Evolutionary conservation across 2,329 filamentous ascomycete genomes (phyloP), one percentile per base, ranked within the genome.

Genomic region (Nothophaeocryptopus gaeumannii): DNA sequence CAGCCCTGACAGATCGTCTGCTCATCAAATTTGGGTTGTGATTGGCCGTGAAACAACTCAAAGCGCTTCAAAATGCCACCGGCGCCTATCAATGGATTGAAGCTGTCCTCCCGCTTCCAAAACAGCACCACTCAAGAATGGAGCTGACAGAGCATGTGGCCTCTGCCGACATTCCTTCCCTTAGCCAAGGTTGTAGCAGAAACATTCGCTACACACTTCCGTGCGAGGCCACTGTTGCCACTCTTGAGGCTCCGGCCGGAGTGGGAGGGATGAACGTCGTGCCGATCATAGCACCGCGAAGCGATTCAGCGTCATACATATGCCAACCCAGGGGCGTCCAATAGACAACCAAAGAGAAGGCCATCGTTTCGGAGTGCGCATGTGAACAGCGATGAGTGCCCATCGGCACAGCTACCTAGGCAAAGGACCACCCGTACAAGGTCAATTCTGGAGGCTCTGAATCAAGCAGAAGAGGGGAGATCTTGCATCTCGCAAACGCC

Each of bases 41-140:
- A 45, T 45, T 44, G 47, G 47, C 38, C 39, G n/a, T 37, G 46
- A 48, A 48, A 48, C 46, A 14, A 5, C 39, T 11, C 13, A 33
- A 14, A 30, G 39, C 39, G 31, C 39, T 31, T 35, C 16, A 7
- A 36, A 14, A 48, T 8, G 33, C 14, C 46, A 42, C 30, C 37
- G 48, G 37, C 48, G 42, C 48, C 48, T 38, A 51, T 43, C 39
- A 43, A 48, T 48, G 37, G 38, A 42, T n/a, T 20, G 15, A 39
- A 48, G 12, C 32, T 47, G 37, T 44, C 20, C 20, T 26, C 20
- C 20, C 4, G 20, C 20, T 26, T 26, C 20, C 20, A 26, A 26
- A 26, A 26, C 20, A 26, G 20, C 20, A 26, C 20, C 20, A 26
- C 20, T 26, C 20, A 26, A 26, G 20, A 26, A 26, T 26, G 20